These are phyloP conservation scores for Hura crepitans DNA, from an alignment of 441 rosid species.

Conservation along the genomic window DNA sequence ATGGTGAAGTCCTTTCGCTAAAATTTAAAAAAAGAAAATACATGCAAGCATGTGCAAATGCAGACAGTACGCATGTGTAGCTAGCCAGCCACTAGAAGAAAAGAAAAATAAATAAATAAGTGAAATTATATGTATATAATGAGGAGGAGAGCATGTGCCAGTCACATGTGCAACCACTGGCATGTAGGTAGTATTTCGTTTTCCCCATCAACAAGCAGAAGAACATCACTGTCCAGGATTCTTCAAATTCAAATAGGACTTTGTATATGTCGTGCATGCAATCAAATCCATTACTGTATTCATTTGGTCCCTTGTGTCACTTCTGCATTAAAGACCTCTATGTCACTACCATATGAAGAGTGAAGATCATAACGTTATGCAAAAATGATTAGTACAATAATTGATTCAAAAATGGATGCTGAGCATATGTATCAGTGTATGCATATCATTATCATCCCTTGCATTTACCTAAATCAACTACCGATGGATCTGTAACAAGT, in stretches of 20 bases:
- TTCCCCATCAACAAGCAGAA: conserved; percentile 9
- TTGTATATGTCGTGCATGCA: not conserved
- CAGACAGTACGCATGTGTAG: not conserved
- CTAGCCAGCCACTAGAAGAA: not conserved
- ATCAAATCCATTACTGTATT: not conserved
- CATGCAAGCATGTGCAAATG: not conserved
- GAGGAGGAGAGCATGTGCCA: conserved; percentile 4
- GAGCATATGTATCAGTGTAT: too few species aligned
- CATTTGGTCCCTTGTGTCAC: not conserved
- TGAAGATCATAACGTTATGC: not conserved
- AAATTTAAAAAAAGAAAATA: not conserved
- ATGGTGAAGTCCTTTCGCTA: not conserved
- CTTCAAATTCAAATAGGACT: conserved; percentile 7
- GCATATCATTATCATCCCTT: too few species aligned
- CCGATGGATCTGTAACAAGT: too few species aligned
- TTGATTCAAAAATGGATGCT: too few species aligned
- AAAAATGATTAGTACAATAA: too few species aligned
- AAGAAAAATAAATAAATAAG: not conserved
- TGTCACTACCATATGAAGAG: not conserved
- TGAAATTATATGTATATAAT: not conserved
- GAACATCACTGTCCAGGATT: not conserved
- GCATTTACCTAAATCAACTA: too few species aligned
- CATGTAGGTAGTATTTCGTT: conserved; percentile 15
- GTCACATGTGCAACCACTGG: not conserved
- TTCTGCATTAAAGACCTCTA: too few species aligned